These are phyloP conservation scores for Echites panduratus DNA, from an alignment of 257 asterid genomes.

Conservation along the genomic window DNA sequence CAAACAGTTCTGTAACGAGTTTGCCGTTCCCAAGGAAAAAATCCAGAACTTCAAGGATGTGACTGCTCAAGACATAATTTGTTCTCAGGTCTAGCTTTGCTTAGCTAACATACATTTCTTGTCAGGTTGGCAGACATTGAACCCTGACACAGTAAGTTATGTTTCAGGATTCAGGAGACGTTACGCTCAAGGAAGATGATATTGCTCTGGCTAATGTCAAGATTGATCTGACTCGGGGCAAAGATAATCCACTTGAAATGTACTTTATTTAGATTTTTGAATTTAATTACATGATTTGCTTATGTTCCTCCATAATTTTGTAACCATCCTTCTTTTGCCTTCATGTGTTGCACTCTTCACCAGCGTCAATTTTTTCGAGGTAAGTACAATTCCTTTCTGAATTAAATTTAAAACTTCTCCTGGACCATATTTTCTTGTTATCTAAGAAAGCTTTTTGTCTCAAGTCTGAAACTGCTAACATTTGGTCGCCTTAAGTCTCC, in stretches of 20 bases:
- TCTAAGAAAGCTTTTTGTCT: background rate
- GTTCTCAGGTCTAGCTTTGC: constrained; percentile 62
- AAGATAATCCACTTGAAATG: constrained; percentile 73
- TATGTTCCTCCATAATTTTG: constrained; percentile 4
- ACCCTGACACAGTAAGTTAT: constrained; percentile 21
- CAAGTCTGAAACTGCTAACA: background rate
- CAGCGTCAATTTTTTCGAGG: constrained; percentile 85
- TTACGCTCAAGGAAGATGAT: constrained; percentile 60
- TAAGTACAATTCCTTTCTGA: too few species aligned
- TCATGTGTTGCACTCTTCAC: constrained; percentile 23
- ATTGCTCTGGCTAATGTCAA: constrained; percentile 60
- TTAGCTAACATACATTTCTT: background rate
- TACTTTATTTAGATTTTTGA: constrained; percentile 16
- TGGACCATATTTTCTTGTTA: background rate
- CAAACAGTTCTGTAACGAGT: constrained; percentile 81
- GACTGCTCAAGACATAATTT: constrained; percentile 74
- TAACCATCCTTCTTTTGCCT: constrained; percentile 21
- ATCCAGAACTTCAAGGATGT: constrained; percentile 57
- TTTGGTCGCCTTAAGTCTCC: background rate
- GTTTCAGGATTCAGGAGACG: constrained; percentile 49
- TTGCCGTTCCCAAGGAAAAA: constrained; percentile 72
- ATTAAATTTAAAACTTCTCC: constrained; percentile 29
- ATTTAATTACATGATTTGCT: background rate
- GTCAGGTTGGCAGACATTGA: background rate
- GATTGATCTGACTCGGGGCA: constrained; percentile 78